Evolutionary conservation across 768 basidiomycete species (phyloP).

Genomic region (Calocybe indica): DNA sequence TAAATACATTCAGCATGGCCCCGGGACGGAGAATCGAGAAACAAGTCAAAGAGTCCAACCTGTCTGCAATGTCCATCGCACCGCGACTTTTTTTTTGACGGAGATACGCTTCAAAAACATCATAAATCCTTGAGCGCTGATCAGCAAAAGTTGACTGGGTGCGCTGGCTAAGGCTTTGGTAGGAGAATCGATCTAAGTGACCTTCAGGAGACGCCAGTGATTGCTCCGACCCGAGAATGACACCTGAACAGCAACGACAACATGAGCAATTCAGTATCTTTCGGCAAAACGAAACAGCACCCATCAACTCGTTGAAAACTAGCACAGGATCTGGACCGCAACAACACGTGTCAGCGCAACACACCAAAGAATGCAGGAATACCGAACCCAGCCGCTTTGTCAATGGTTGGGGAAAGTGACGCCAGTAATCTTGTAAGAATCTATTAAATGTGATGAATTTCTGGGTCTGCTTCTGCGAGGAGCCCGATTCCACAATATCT

Average conservation of each 20-base stretch:
- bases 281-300: slow-evolving; percentile 19
- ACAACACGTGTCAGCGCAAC: not conserved
- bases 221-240: slow-evolving; percentile 65
- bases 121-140: slow-evolving; percentile 43
- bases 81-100: slow-evolving; percentile 33
- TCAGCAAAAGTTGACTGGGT: slow-evolving; percentile 49
- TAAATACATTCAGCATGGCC: not conserved
- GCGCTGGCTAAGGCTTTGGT: slow-evolving; percentile 34
- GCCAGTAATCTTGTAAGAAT: slow-evolving; percentile 54
- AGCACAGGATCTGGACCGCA: slow-evolving; percentile 44
- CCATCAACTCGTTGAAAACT: slow-evolving; percentile 63
- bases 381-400: slow-evolving; percentile 47
- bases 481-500: not conserved
- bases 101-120: slow-evolving; percentile 46
- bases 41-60: slow-evolving; percentile 25
- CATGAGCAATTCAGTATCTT: not conserved
- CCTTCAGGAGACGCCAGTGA: slow-evolving; percentile 28
- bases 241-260: slow-evolving; percentile 27
- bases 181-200: slow-evolving; percentile 37
- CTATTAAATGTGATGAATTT: slow-evolving; percentile 3
- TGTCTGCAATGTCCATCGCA: slow-evolving; percentile 55
- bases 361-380: not conserved
- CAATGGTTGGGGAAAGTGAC: slow-evolving; percentile 44
- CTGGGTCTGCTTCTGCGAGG: not conserved
- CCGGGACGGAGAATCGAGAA: no score